Evolutionary conservation across 352 stramenopile genomes (phyloP), one percentile per base, ranked within the genome.

Genomic region (Phytophthora ohioensis): DNA sequence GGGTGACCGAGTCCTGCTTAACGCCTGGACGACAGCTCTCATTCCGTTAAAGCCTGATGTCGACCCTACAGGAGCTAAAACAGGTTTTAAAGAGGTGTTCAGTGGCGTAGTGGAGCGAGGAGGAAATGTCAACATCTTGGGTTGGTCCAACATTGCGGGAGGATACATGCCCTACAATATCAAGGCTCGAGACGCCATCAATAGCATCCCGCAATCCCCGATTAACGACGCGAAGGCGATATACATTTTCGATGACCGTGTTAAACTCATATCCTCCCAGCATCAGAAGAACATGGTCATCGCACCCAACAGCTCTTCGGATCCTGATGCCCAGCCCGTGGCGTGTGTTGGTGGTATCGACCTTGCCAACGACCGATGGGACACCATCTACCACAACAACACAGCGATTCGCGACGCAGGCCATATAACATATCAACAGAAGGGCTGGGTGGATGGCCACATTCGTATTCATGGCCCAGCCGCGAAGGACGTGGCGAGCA

Each of bases 361-460:
- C 51, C 70, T 87, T 10, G 77, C 69, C 13, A 65, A 68, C 31
- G 73, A 90, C 46, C 83, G 83, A 27, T 91, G 81, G 81, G 79
- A 91, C 56, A 87, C 78, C 10, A 69, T 78, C 12, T 68, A 64
- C 13, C 82, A 91, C 55, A 71, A 91, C 59, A 46, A 70, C 38
- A 59, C 80, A 9, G 61, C 55, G 9, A 61, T 90, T 17, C 73
- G 82, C 0, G 49, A 72, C 4, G 55, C 45, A 13, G 68, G 64
- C 45, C 61, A 70, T 30, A 77, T 88, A 56, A 69, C 76, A 12
- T 71, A 68, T 39, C 27, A 52, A 27, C 78, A 79, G 54, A 75
- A 87, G n/a, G 80, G 84, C 5, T 91, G 82, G 81, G 42, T 90
- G n/a, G 84, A 91, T 39, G 75, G 69, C 1, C 73, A 83, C 42